Evolutionary conservation across 805 yeast species (phyloP).

Genomic region (Grigorovia humatica): DNA sequence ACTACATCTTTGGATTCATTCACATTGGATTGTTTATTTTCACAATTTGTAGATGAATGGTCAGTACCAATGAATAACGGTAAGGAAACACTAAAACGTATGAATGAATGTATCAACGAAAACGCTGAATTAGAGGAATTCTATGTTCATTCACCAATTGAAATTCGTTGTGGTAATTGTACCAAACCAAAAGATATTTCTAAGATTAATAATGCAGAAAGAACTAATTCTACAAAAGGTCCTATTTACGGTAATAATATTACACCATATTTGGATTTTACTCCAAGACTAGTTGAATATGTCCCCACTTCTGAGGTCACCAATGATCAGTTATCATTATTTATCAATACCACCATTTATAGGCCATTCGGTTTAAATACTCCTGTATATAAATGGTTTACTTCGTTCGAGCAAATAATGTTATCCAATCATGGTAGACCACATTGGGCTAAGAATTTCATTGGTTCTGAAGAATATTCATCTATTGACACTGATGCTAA

Average conservation of each 20-base stretch:
- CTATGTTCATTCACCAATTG: constrained; percentile 91
- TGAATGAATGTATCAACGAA: constrained; percentile 47
- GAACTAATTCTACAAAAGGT: constrained; percentile 52
- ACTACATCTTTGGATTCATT: constrained; percentile 77
- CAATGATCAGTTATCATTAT: constrained; percentile 72
- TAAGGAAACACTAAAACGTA: constrained; percentile 53
- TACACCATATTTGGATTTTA: constrained; percentile 71
- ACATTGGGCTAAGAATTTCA: constrained; percentile 96
- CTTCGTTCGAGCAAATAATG: constrained; percentile 69
- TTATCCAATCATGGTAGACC: constrained; percentile 82
- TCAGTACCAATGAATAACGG: constrained; percentile 82
- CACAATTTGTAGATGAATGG: constrained; percentile 95
- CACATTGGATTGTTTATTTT: constrained; percentile 90
- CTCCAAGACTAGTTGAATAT: constrained; percentile 53
- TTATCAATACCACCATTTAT: constrained; percentile 89
- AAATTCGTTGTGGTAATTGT: constrained; percentile 86
- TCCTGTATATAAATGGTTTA: constrained; percentile 71
- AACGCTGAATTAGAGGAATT: constrained; percentile 55
- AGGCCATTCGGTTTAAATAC: constrained; percentile 79
- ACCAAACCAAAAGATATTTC: constrained; percentile 41
- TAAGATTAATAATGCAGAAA: constrained; percentile 32
- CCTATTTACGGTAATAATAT: constrained; percentile 76
- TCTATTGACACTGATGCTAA: constrained; percentile 26
- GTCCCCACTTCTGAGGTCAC: constrained; percentile 37
- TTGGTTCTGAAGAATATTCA: constrained; percentile 40